These are phyloP conservation scores for Suhomyces tanzawaensis DNA, from an alignment of 805 yeast genomes.

Conservation along the genomic window DNA sequence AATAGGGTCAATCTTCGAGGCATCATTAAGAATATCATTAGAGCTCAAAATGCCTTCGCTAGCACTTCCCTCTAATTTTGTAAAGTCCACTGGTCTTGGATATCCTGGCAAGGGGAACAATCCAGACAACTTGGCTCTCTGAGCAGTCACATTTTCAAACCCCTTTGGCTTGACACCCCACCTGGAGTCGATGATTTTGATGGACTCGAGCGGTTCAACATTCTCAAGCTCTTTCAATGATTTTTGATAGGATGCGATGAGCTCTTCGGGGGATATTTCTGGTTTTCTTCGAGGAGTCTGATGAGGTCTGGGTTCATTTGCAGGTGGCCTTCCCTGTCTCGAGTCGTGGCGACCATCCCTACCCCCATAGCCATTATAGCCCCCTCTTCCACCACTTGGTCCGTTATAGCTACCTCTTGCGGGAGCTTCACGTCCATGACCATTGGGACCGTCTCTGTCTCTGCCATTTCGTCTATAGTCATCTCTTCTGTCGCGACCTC, in stretches of 20 bases:
- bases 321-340: neutral
- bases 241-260: constrained; percentile 21
- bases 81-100: constrained; percentile 44
- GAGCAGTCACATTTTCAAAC: constrained; percentile 70
- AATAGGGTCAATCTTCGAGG: constrained; percentile 37
- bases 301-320: neutral
- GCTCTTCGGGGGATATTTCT: constrained; percentile 17
- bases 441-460: neutral
- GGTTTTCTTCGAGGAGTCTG: neutral
- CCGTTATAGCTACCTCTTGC: too few species aligned
- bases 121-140: constrained; percentile 75
- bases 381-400: too few species aligned
- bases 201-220: constrained; percentile 48
- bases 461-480: constrained; percentile 11
- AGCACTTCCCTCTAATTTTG: constrained; percentile 39
- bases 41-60: constrained; percentile 31
- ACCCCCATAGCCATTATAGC: neutral
- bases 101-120: constrained; percentile 74
- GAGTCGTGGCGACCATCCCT: constrained; percentile 1
- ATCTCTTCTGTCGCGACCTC: too few species aligned
- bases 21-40: constrained; percentile 30
- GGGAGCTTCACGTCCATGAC: too few species aligned
- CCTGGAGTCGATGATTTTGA: constrained; percentile 48
- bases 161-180: constrained; percentile 78
- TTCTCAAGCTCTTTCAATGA: constrained; percentile 32